Percentiles rank a stretch among this genome's conserved stretches.
phyloP scores from a whole-genome alignment of 345 rosid species.

The Rhodamnia argentea region DNA sequence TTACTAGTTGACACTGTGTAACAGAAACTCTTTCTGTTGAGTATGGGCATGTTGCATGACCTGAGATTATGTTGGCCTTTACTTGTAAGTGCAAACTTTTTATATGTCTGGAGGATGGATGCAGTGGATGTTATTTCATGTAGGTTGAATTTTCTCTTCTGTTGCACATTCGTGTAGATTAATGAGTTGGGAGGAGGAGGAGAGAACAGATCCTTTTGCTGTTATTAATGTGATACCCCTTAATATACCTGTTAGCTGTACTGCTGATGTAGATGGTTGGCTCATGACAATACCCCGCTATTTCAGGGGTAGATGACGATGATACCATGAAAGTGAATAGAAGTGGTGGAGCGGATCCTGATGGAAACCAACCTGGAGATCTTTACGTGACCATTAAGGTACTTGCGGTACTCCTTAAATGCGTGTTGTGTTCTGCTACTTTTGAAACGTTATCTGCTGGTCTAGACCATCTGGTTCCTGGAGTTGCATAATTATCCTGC shows the following conservation, averaged over 20 bases:
- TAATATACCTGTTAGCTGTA: neutral
- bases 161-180: neutral
- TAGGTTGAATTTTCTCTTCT: neutral
- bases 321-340: constrained; percentile 68
- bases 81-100: neutral
- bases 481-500: neutral
- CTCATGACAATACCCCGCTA: neutral
- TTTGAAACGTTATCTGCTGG: neutral
- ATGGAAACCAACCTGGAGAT: constrained; percentile 92
- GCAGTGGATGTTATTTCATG: neutral
- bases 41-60: neutral
- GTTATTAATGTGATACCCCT: neutral
- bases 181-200: neutral
- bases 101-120: neutral
- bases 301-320: constrained; percentile 65
- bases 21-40: neutral
- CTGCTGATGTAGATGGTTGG: neutral
- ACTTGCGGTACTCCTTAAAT: neutral
- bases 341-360: constrained; percentile 96
- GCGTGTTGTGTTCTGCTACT: neutral
- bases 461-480: neutral
- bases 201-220: neutral
- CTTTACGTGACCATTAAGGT: constrained; percentile 80
- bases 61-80: neutral
- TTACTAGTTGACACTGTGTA: neutral